These are phyloP conservation scores for Salix viminalis DNA, from an alignment of 345 rosid genomes.

Conservation along the genomic window DNA sequence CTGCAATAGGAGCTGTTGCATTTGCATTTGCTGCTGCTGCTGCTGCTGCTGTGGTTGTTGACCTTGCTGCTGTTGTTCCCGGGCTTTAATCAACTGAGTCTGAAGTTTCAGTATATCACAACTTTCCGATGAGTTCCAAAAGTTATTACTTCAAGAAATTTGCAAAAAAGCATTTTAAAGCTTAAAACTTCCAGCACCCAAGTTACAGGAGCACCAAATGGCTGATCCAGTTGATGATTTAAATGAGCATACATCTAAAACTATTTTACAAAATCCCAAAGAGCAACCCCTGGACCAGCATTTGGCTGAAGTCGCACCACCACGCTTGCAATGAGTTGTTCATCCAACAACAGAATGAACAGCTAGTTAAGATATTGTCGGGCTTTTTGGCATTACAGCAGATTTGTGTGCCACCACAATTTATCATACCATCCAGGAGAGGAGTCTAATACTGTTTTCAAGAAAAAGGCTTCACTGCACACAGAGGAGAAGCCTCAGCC, in stretches of 20 bases:
- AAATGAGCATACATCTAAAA: neutral
- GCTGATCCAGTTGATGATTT: neutral
- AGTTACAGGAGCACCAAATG: neutral
- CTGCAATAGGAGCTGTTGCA: slow-evolving; percentile 25
- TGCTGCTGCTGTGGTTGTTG: slow-evolving; percentile 22
- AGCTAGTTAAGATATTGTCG: neutral
- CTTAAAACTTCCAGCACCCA: neutral
- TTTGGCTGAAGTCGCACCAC: neutral
- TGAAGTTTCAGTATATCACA: slow-evolving; percentile 11
- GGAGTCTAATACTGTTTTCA: neutral
- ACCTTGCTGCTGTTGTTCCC: slow-evolving; percentile 45
- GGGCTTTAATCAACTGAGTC: slow-evolving; percentile 54
- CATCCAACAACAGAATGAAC: neutral
- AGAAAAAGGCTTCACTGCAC: neutral
- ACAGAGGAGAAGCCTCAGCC: neutral
- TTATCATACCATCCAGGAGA: neutral
- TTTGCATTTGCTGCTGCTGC: slow-evolving; percentile 25
- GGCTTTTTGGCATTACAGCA: neutral
- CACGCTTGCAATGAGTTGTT: neutral
- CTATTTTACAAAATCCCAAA: neutral
- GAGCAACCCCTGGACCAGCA: neutral
- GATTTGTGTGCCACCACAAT: neutral
- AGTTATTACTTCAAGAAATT: neutral
- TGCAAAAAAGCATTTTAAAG: neutral
- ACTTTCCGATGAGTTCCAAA: neutral